Evolutionary conservation across 768 basidiomycete species (phyloP), one percentile per base, ranked within the genome.

Genomic region (Mycena epipterygia): DNA sequence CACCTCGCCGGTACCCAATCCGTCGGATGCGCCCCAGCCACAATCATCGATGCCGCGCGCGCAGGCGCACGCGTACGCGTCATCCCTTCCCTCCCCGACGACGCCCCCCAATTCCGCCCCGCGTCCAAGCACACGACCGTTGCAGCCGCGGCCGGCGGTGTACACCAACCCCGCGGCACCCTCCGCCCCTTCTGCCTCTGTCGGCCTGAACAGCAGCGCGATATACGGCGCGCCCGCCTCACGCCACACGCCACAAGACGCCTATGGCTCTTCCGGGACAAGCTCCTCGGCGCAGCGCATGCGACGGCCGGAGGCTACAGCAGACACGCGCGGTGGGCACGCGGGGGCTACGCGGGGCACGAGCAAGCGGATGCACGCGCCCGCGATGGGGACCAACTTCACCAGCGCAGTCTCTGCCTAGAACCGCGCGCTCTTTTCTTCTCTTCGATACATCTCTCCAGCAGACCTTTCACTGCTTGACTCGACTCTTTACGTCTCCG

Each of bases 41-140:
- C 19, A 30, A 23, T 5, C 44, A 12, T 44, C 48, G 29, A 67
- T 58, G 65, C 56, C 33, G 35, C 65, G 65, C 33, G 46, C 65
- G 33, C 65, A 58, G 46, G 65, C 65, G 35, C 65, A 57, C 46
- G 56, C 46, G 56, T n/a, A n/a, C n/a, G n/a, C n/a, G n/a, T n/a
- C n/a, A n/a, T n/a, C n/a, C n/a, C 33, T 25, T 17, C 64, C 64
- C 25, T 5, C 53, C 29, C 21, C 33, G 16, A 13, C 35, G 19
- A 19, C 44, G 27, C 57, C 57, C 8, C 3, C 42, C n/a, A 14
- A 11, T 21, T 46, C 64, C 8, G 33, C 4, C 44, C 33, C 42
- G 2, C 62, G 41, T 33, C 21, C 49, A 33, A 25, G 30, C 39
- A 39, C 62, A 41, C 41, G 29, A 5, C 46, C 46, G 23, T 48